A percentile compares a stretch with the other conserved stretches of the same genome.
These are phyloP conservation scores for Amanita rimosa DNA, from an alignment of 768 basidiomycete genomes.

Conservation along the genomic window DNA sequence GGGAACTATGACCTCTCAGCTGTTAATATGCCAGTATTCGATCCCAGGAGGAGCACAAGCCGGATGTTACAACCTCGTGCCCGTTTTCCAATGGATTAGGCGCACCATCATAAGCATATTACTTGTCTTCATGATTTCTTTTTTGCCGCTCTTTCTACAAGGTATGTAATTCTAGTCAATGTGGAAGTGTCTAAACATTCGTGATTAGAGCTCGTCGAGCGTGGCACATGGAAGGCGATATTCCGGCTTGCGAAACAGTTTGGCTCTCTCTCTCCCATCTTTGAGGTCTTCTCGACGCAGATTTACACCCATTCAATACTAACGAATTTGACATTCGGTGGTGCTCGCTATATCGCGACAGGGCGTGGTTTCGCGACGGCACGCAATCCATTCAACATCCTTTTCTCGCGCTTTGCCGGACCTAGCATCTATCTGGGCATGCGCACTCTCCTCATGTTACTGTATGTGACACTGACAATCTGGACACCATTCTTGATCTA, in stretches of 20 bases:
- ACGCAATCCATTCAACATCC: constrained; percentile 85
- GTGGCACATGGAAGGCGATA: constrained; percentile 87
- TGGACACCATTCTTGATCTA: constrained; percentile 93
- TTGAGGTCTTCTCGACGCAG: constrained; percentile 97
- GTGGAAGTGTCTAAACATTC: not conserved
- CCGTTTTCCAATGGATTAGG: constrained; percentile 92
- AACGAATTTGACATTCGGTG: constrained; percentile 94
- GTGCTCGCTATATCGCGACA: constrained; percentile 96
- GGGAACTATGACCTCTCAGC: constrained; percentile 78
- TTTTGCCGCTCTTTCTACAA: constrained; percentile 91
- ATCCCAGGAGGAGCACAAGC: constrained; percentile 66
- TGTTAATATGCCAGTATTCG: constrained; percentile 75
- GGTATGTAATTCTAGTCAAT: constrained; percentile 36
- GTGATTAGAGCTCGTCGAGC: constrained; percentile 77
- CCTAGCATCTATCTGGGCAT: constrained; percentile 98
- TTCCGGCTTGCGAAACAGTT: constrained; percentile 92
- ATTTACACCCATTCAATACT: constrained; percentile 97
- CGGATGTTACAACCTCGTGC: constrained; percentile 91
- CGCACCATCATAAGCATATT: constrained; percentile 97
- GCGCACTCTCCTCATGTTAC: constrained; percentile 82
- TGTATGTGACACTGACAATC: constrained; percentile 86
- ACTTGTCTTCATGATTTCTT: constrained; percentile 96
- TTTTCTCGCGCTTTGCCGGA: constrained; percentile 97
- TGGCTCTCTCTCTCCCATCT: constrained; percentile 84
- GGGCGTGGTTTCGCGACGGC: constrained; percentile 98